phyloP scores from a whole-genome alignment of 305 asterid genomes.

The Fraxinus paxiana region DNA sequence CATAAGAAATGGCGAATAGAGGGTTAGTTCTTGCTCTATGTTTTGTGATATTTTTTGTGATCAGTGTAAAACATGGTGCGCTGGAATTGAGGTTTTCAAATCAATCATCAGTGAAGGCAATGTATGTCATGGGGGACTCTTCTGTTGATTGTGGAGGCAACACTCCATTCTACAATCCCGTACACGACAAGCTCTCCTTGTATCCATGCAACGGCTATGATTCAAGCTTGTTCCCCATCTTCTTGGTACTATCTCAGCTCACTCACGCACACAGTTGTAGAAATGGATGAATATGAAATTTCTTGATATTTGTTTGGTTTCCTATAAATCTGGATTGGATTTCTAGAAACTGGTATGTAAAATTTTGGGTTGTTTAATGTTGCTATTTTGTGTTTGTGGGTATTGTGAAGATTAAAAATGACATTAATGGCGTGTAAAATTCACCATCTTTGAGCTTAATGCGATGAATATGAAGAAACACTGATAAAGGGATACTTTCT shows the following conservation, averaged over 20 bases:
- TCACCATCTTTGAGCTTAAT: neutral
- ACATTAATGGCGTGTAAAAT: neutral
- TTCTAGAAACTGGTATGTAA: neutral
- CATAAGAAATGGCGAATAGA: conserved; percentile 23
- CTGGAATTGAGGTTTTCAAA: conserved; percentile 22
- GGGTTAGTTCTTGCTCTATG: conserved; percentile 9
- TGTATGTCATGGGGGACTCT: conserved; percentile 62
- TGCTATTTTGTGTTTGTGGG: neutral
- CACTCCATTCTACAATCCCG: conserved; percentile 43
- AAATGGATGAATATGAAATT: neutral
- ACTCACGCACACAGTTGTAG: neutral
- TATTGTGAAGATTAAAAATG: neutral
- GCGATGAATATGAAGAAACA: neutral
- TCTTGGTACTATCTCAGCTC: conserved; percentile 50
- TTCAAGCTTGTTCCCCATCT: conserved; percentile 54
- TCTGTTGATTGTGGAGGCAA: conserved; percentile 68
- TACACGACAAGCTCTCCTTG: conserved; percentile 35
- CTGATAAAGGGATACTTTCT: neutral
- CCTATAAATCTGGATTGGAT: neutral
- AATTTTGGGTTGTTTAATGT: neutral
- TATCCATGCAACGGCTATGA: conserved; percentile 68
- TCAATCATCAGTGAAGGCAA: conserved; percentile 33
- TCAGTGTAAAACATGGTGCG: conserved; percentile 15
- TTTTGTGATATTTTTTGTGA: conserved; percentile 16
- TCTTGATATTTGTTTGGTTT: neutral